Conservation (phyloP, 768 basidiomycete genomes). For the Xanthoconium stramineum region DNA sequence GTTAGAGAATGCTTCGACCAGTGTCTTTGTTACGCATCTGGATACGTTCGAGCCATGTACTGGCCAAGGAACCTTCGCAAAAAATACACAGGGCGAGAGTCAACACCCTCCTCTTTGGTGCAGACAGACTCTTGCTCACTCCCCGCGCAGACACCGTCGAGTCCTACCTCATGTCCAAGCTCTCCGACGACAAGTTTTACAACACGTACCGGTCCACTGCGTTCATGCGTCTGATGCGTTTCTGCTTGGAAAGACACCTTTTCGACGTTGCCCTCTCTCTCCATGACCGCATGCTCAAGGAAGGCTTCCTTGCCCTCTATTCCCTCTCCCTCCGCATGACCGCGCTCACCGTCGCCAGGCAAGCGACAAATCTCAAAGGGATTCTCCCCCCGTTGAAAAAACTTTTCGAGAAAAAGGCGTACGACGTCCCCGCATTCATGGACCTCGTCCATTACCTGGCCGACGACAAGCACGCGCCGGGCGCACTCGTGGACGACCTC, state of each 20-base stretch:
- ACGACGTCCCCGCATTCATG: conserved; percentile 24
- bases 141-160: conserved; percentile 18
- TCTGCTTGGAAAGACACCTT: conserved; percentile 38
- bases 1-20: conserved; percentile 1
- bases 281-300: conserved; percentile 40
- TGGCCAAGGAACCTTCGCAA: not conserved
- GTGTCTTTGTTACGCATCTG: not conserved
- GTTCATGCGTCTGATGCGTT: conserved; percentile 39
- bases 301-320: conserved; percentile 37
- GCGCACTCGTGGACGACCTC: conserved; percentile 19
- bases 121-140: conserved; percentile 27
- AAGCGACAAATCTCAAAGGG: not conserved
- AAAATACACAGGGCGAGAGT: conserved; percentile 22
- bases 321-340: conserved; percentile 41
- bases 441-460: conserved; percentile 26
- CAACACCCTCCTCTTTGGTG: conserved; percentile 25
- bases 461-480: conserved; percentile 11
- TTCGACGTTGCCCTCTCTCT: conserved; percentile 39
- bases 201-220: conserved; percentile 28
- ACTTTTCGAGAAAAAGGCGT: conserved; percentile 13
- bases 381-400: conserved; percentile 1
- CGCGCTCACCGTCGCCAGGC: conserved; percentile 28
- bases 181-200: conserved; percentile 26
- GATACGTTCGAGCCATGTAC: not conserved
- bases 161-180: conserved; percentile 19